These are phyloP conservation scores for Jamesozyma spencerorum DNA, from an alignment of 805 yeast genomes.

Conservation along the genomic window DNA sequence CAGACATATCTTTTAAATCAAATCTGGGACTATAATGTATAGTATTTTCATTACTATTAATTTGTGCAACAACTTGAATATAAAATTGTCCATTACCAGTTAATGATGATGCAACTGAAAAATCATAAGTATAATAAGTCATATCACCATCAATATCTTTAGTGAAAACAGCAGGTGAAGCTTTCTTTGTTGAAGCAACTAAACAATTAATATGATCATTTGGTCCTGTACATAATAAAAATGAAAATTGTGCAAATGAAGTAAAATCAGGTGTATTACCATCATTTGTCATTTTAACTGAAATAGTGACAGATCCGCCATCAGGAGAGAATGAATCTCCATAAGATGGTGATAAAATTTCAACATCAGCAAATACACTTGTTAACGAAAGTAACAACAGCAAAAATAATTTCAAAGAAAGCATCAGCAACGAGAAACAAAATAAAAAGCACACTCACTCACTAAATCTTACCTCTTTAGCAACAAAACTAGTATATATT, in stretches of 20 bases:
- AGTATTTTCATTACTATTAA: slow-evolving; percentile 35
- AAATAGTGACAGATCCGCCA: slow-evolving; percentile 24
- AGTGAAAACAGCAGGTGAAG: slow-evolving; percentile 26
- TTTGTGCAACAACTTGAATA: slow-evolving; percentile 54
- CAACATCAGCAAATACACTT: slow-evolving; percentile 20
- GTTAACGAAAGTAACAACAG: neutral
- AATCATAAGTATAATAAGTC: slow-evolving; percentile 29
- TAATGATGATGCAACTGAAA: slow-evolving; percentile 34
- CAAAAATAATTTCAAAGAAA: neutral
- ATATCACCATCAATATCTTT: slow-evolving; percentile 14
- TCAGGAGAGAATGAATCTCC: slow-evolving; percentile 17
- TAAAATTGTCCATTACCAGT: slow-evolving; percentile 62
- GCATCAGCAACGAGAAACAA: too few species aligned
- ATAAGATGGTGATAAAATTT: slow-evolving; percentile 18
- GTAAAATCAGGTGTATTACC: slow-evolving; percentile 39
- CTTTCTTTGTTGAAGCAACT: slow-evolving; percentile 22
- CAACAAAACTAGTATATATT: too few species aligned
- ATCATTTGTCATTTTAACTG: slow-evolving; percentile 48
- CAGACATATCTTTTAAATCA: slow-evolving; percentile 61
- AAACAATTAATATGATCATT: slow-evolving; percentile 39
- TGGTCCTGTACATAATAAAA: slow-evolving; percentile 63
- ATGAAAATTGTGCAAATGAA: slow-evolving; percentile 37
- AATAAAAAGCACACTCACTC: too few species aligned
- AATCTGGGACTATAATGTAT: slow-evolving; percentile 65
- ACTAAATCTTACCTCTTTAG: too few species aligned